Evolutionary conservation across 371 early-diverging fungal genomes (phyloP), one percentile per base, ranked within the genome.

Genomic region (Caulochytrium protostelioides): DNA sequence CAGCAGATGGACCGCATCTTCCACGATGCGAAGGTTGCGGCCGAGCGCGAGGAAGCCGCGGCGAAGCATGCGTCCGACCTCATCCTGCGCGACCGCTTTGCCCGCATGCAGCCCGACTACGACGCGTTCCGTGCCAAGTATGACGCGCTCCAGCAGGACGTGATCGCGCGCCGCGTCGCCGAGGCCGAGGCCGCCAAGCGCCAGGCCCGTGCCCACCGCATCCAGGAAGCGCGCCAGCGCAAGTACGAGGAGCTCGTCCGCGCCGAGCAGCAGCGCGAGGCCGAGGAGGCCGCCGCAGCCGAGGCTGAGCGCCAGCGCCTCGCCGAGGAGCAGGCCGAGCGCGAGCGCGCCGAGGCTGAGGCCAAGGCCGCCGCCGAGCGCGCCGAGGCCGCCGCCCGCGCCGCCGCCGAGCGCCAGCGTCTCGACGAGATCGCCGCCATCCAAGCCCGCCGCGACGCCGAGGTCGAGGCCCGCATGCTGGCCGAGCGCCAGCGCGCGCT

Each of bases 71-170:
- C 52, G n/a, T 70, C 77, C 30, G 76, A 74, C 32, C 55, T 86
- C 54, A 49, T 55, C 43, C 44, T 74, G 43, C 89, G 89, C 65
- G 29, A 41, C 22, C 75, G 87, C 22, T 54, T 95, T 47, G 23
- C 41, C 31, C 74, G 80, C 42, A 82, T 92, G 50, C 20, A 75
- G 41, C 68, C 50, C 22, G 89, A 91, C 54, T 87, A 76, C 55
- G 49, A 47, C n/a, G 47, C 43, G 2, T 69, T 65, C 55, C 76
- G 72, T 44, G 39, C 36, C 19, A 55, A 66, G 35, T n/a, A n/a
- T n/a, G n/a, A n/a, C 12, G n/a, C 12, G 12, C n/a, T 12, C 12
- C 27, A 27, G 27, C 27, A n/a, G 12, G 12, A 16, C 9, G 18
- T 34, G 22, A 34, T 17, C 9, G 26, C 22, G 3, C 34, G 31